Base-by-base conservation (phyloP, 1,284 basidiomycete species). In the Wallemia ichthyophaga region DNA sequence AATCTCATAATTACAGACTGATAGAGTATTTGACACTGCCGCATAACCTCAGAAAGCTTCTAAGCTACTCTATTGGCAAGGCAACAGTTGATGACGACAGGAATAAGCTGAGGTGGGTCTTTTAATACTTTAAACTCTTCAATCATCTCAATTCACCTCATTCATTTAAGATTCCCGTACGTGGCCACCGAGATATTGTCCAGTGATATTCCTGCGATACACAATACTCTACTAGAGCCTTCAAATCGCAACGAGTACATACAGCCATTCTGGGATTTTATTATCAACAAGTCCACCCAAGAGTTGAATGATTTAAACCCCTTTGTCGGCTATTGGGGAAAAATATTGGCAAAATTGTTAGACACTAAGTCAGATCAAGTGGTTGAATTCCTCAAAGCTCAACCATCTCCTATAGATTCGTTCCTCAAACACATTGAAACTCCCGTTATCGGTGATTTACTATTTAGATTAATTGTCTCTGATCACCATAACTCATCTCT, bases 141-240 rank as follows among this genome's bases (percentile, higher is more conserved):
- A 48, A 11, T 56, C 55, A 23, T 26, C 28, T 2, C 28, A 27
- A 25, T 13, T 28, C 57, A 25, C 48, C 1, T 28, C 28, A 25
- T 19, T 28, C 55, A 24, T 33, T 1, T 25, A 62, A 92, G 89
- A 71, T 96, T 91, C 69, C 89, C 92, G 0, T 86, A 87, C 67
- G 79, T 94, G 28, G 84, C 88, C 19, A 89, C 91, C 19, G 94
- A 99, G 70, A 88, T 98, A 27, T 76, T 99, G 31, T 91, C 88
- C 70, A 85, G 83, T 71, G 91, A 95, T 66, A 81, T 94, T 69
- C 94, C 88, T 82, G 84, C 83, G 23, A 85, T 98, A 64, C 81
- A 88, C 58, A 85, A 92, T 68, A 85, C 85, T 1, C 84, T 91
- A 66, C 75, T 94, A 65, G 77, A 76, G 64, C 75, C 84, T 66